Evolutionary conservation across 2,329 filamentous ascomycete species (phyloP).

Genomic region (Thielaviopsis cerberus): DNA sequence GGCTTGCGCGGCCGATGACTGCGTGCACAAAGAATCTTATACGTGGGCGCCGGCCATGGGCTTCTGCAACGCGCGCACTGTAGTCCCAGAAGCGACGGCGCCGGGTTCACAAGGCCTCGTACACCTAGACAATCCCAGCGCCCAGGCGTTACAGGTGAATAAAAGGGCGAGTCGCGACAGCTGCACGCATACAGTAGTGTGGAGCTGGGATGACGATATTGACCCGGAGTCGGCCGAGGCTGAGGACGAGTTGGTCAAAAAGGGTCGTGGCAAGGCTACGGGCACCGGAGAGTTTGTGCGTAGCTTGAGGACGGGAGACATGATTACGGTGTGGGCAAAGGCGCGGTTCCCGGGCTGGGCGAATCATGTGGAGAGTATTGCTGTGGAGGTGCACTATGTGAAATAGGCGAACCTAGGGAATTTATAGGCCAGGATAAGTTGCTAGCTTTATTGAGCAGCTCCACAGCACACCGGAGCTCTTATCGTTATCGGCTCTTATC

Average conservation of each 20-base stretch:
- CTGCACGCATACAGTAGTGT: slow-evolving; percentile 30
- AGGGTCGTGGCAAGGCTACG: slow-evolving; percentile 32
- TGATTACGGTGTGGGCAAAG: slow-evolving; percentile 43
- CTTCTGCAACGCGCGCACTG: slow-evolving; percentile 20
- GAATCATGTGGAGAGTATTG: slow-evolving; percentile 31
- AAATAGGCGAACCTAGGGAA: slow-evolving; percentile 3
- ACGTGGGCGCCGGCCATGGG: slow-evolving; percentile 14
- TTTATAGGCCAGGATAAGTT: too few species aligned
- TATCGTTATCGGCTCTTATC: not conserved
- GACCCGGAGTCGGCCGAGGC: slow-evolving; percentile 24
- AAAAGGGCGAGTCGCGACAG: slow-evolving; percentile 19
- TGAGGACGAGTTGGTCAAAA: slow-evolving; percentile 18
- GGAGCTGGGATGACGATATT: slow-evolving; percentile 32
- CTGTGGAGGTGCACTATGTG: slow-evolving; percentile 41
- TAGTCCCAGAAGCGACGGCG: slow-evolving; percentile 19
- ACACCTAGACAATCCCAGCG: slow-evolving; percentile 19
- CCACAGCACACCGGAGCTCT: too few species aligned
- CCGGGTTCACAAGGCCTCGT: slow-evolving; percentile 20
- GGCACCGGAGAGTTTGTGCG: slow-evolving; percentile 37
- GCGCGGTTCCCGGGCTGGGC: slow-evolving; percentile 36
- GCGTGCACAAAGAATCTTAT: not conserved
- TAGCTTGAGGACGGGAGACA: slow-evolving; percentile 37
- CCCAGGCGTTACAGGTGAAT: slow-evolving; percentile 31
- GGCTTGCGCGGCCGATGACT: slow-evolving; percentile 19
- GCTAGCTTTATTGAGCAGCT: too few species aligned